A percentile compares a stretch with the other conserved stretches of the same genome.
Conservation (phyloP, 2,329 filamentous ascomycete genomes). For the Aspergillus ochraceoroseus region DNA sequence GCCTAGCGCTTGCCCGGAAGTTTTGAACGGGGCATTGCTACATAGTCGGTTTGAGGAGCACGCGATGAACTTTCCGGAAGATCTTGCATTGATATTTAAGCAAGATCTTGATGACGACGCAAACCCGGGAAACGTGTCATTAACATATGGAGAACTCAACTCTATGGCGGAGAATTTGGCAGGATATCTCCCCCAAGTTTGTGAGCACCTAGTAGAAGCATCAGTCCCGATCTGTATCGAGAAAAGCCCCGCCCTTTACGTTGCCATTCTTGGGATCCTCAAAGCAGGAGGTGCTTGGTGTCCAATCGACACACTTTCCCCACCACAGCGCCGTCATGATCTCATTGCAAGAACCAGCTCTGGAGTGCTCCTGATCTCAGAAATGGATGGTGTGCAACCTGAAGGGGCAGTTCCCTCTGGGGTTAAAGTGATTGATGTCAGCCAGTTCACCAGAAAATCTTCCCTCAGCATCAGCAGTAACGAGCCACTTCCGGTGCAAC, state of each 20-base stretch:
- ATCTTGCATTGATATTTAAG: conserved; percentile 29
- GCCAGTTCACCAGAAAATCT: conserved; percentile 13
- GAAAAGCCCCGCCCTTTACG: conserved; percentile 36
- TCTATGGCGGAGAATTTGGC: conserved; percentile 33
- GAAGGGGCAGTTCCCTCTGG: conserved; percentile 26
- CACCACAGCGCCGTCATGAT: conserved; percentile 37
- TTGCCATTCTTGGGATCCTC: conserved; percentile 42
- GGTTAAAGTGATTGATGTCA: conserved; percentile 30
- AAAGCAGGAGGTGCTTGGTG: conserved; percentile 44
- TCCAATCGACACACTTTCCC: conserved; percentile 40
- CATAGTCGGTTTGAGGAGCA: conserved; percentile 31
- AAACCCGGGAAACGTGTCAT: conserved; percentile 20
- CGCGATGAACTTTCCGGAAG: conserved; percentile 23
- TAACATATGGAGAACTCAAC: conserved; percentile 39
- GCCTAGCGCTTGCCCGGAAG: conserved; percentile 11
- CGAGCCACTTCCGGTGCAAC: not conserved
- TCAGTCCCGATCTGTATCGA: conserved; percentile 41
- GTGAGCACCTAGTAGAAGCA: conserved; percentile 24
- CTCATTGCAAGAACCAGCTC: conserved; percentile 36
- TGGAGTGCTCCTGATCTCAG: conserved; percentile 28
- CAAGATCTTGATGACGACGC: conserved; percentile 23
- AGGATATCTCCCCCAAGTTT: conserved; percentile 23
- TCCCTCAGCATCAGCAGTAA: not conserved
- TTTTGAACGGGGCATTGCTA: conserved; percentile 18
- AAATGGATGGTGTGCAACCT: conserved; percentile 21